These are phyloP conservation scores for Austroboletus sp. DNA, from an alignment of 1,284 basidiomycete genomes.

Conservation along the genomic window DNA sequence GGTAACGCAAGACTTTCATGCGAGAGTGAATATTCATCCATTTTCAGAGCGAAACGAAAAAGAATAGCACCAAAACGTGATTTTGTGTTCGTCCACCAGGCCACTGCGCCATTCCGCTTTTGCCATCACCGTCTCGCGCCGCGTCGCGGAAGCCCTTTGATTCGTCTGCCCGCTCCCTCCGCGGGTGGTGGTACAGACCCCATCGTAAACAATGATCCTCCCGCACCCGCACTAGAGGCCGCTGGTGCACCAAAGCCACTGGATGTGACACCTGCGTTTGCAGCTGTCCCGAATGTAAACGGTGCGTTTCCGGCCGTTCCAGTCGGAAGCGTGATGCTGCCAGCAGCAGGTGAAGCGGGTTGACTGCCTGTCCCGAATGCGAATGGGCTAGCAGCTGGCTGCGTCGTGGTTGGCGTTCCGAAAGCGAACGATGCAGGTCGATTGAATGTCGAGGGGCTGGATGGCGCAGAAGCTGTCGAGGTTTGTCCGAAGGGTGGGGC, in stretches of 20 bases:
- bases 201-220: constrained; percentile 49
- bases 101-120: constrained; percentile 12
- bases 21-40: constrained; percentile 8
- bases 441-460: constrained; percentile 47
- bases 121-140: constrained; percentile 26
- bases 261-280: constrained; percentile 31
- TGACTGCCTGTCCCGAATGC: constrained; percentile 37
- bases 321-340: constrained; percentile 31
- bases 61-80: constrained; percentile 2
- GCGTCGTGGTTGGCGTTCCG: constrained; percentile 30
- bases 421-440: constrained; percentile 35
- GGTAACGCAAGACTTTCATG: constrained; percentile 15
- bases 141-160: constrained; percentile 49
- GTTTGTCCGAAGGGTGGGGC: constrained; percentile 44
- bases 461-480: constrained; percentile 41
- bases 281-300: constrained; percentile 32
- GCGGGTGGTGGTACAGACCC: constrained; percentile 42
- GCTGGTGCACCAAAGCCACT: constrained; percentile 38
- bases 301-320: constrained; percentile 38
- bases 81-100: constrained; percentile 9
- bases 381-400: constrained; percentile 25
- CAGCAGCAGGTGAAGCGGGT: constrained; percentile 52
- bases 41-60: constrained; percentile 13
- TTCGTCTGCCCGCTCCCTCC: constrained; percentile 38
- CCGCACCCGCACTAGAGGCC: constrained; percentile 32